Evolutionary conservation across 768 basidiomycete genomes (phyloP).

Genomic region (Exsudoporus frostii): DNA sequence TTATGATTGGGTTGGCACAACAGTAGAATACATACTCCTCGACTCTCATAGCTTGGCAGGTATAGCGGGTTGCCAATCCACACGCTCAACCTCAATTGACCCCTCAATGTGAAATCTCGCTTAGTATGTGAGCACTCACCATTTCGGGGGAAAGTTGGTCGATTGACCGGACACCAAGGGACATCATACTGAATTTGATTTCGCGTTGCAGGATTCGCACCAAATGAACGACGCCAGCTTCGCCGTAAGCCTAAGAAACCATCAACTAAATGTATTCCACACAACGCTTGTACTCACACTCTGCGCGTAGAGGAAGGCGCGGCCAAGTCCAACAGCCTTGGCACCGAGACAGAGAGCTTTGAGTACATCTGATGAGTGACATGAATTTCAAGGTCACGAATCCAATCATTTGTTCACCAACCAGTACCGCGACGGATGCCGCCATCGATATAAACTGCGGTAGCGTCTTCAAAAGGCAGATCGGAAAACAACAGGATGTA

Average conservation of each 20-base stretch:
- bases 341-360: conserved; percentile 92
- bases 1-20: background rate
- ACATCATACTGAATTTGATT: conserved; percentile 71
- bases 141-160: conserved; percentile 70
- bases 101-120: background rate
- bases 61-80: conserved; percentile 57
- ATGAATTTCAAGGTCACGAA: background rate
- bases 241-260: conserved; percentile 63
- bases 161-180: conserved; percentile 66
- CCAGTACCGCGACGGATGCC: conserved; percentile 72
- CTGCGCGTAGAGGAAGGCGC: conserved; percentile 84
- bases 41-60: conserved; percentile 24
- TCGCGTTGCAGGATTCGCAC: conserved; percentile 72
- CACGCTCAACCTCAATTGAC: conserved; percentile 51
- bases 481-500: background rate
- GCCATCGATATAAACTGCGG: conserved; percentile 83
- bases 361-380: conserved; percentile 56
- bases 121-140: conserved; percentile 39
- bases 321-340: conserved; percentile 79
- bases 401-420: conserved; percentile 23
- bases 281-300: conserved; percentile 47
- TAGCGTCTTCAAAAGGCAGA: conserved; percentile 4
- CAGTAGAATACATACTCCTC: background rate
- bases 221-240: conserved; percentile 62
- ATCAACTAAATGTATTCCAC: conserved; percentile 4